Conservation (phyloP, 345 rosid genomes). For the Arabidopsis thaliana region DNA sequence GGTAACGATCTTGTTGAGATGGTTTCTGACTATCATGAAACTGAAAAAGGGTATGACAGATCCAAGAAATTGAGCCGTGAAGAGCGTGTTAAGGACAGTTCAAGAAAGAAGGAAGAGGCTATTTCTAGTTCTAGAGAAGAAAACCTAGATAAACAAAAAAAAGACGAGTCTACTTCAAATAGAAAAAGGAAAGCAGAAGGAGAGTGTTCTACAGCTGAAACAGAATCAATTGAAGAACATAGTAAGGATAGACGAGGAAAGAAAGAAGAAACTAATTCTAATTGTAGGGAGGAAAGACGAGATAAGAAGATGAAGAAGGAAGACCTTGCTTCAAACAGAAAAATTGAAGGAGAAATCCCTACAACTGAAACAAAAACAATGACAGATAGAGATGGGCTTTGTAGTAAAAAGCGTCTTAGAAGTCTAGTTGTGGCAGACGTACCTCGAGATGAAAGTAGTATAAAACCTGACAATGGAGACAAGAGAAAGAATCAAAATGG, state of each 20-base stretch:
- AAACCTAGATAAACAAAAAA: slow-evolving; percentile 33
- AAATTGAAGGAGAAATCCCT: slow-evolving; percentile 27
- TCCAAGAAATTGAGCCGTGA: slow-evolving; percentile 40
- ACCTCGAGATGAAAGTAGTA: slow-evolving; percentile 47
- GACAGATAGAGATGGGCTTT: slow-evolving; percentile 36
- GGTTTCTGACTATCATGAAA: slow-evolving; percentile 42
- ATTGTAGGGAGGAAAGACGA: slow-evolving; percentile 35
- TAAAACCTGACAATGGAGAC: slow-evolving; percentile 54
- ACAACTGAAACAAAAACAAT: slow-evolving; percentile 23
- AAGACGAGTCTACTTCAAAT: slow-evolving; percentile 40
- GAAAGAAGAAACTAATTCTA: slow-evolving; percentile 37
- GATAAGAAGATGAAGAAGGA: slow-evolving; percentile 38
- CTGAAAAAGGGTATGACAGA: slow-evolving; percentile 45
- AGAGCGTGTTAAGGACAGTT: slow-evolving; percentile 49
- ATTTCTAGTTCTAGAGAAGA: slow-evolving; percentile 43
- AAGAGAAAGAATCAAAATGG: slow-evolving; percentile 59
- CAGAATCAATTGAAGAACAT: slow-evolving; percentile 27
- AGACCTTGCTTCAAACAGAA: slow-evolving; percentile 31
- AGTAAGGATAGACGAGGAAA: slow-evolving; percentile 46
- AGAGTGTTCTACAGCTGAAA: slow-evolving; percentile 39
- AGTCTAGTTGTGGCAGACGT: slow-evolving; percentile 52
- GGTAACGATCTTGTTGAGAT: slow-evolving; percentile 44
- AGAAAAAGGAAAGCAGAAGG: slow-evolving; percentile 55
- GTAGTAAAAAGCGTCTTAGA: slow-evolving; percentile 55
- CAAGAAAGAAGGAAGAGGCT: slow-evolving; percentile 46